A percentile compares a stretch with the other conserved stretches of the same genome.
These are phyloP conservation scores for Rugonectria rugulosa DNA, from an alignment of 2,329 filamentous ascomycete genomes.

Conservation along the genomic window DNA sequence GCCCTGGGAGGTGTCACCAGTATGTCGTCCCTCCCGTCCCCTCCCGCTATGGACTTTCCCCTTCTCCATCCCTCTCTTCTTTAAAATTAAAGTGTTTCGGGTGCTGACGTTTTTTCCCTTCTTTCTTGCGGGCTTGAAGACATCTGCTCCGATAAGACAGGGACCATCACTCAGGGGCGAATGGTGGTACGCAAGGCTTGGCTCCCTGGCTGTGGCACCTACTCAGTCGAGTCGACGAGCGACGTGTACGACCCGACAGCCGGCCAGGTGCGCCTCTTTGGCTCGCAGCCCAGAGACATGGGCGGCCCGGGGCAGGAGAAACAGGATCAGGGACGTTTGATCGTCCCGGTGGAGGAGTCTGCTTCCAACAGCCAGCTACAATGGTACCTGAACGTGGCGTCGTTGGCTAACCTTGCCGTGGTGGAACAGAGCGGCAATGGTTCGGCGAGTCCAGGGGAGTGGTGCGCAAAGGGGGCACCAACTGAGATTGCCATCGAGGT, in stretches of 20 bases:
- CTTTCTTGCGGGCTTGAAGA: slow-evolving; percentile 22
- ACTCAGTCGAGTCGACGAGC: slow-evolving; percentile 36
- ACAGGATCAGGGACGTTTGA: background rate
- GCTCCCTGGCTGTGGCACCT: slow-evolving; percentile 42
- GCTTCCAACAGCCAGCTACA: slow-evolving; percentile 55
- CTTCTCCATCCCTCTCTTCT: background rate
- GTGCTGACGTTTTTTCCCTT: background rate
- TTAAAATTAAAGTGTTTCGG: background rate
- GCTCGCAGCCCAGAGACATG: slow-evolving; percentile 26
- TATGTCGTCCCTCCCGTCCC: too few relatives aligned
- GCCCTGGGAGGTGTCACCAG: slow-evolving; percentile 57
- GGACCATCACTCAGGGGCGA: slow-evolving; percentile 46
- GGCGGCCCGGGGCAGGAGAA: slow-evolving; percentile 11
- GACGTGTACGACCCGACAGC: slow-evolving; percentile 41
- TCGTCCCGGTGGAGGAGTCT: slow-evolving; percentile 37
- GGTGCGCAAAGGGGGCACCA: slow-evolving; percentile 71
- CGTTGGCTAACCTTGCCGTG: slow-evolving; percentile 70
- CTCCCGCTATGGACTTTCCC: background rate
- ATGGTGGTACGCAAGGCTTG: slow-evolving; percentile 42
- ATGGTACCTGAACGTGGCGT: slow-evolving; percentile 68
- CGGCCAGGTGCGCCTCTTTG: slow-evolving; percentile 30
- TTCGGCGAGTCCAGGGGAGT: slow-evolving; percentile 57
- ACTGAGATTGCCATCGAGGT: slow-evolving; percentile 77
- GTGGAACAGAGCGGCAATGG: slow-evolving; percentile 50
- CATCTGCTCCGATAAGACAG: slow-evolving; percentile 44